These are phyloP conservation scores for Metschnikowia lachancei DNA, from an alignment of 805 yeast genomes.

Conservation along the genomic window DNA sequence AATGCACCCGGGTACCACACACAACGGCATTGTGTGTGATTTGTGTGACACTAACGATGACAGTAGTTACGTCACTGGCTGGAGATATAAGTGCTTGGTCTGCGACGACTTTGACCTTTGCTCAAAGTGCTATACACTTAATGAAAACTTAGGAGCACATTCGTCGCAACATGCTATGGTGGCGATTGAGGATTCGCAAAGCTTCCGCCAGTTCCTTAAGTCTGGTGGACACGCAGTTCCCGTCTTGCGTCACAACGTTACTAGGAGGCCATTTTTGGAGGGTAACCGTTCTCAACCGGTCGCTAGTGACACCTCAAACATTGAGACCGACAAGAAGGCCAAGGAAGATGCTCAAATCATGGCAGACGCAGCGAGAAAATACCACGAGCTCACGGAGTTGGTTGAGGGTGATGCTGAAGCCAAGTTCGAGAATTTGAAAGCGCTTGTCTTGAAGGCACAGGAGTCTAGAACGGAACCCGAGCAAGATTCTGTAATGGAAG, in stretches of 20 bases:
- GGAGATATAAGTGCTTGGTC: slow-evolving; percentile 18
- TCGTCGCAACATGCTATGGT: slow-evolving; percentile 17
- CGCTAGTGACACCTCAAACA: background rate
- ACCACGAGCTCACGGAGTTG: slow-evolving; percentile 4
- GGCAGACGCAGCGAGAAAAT: slow-evolving; percentile 1
- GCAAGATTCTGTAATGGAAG: background rate
- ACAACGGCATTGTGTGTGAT: slow-evolving; percentile 34
- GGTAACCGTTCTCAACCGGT: background rate
- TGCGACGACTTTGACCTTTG: slow-evolving; percentile 20
- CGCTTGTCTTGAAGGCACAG: slow-evolving; percentile 1
- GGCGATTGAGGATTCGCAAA: slow-evolving; percentile 10
- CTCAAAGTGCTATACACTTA: slow-evolving; percentile 9
- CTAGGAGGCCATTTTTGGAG: background rate
- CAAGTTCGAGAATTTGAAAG: slow-evolving; percentile 1
- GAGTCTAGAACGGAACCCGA: background rate
- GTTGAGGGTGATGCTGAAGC: background rate
- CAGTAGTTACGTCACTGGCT: slow-evolving; percentile 8
- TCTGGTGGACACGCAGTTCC: background rate
- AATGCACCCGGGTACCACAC: slow-evolving; percentile 14
- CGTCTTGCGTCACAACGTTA: background rate
- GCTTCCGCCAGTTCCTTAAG: slow-evolving; percentile 3
- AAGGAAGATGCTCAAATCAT: background rate
- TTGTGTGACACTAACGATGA: slow-evolving; percentile 28
- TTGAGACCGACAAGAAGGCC: background rate
- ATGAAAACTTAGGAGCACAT: slow-evolving; percentile 6